Percentiles rank a stretch among this genome's conserved stretches.
Evolutionary conservation across 2,329 filamentous ascomycete species (phyloP).

Genomic region (Beauveria sp.): DNA sequence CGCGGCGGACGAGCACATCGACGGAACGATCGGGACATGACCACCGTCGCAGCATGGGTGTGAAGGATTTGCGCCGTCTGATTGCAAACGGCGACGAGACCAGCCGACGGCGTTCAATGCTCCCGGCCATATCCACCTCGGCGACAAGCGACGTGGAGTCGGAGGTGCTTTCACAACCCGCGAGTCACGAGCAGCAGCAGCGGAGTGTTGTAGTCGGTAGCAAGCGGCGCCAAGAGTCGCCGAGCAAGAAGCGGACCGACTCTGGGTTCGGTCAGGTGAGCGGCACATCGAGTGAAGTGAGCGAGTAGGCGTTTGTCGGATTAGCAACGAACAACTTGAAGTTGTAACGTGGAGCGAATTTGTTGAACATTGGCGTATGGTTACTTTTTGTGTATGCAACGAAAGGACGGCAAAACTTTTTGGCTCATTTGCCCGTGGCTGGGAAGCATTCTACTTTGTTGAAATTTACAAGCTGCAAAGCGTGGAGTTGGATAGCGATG

Average conservation of each 20-base stretch:
- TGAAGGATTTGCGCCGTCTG: constrained; percentile 21
- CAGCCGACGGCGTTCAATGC: constrained; percentile 24
- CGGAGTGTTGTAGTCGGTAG: not conserved
- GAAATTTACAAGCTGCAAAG: constrained; percentile 3
- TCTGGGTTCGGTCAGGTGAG: constrained; percentile 27
- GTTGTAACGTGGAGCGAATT: not conserved
- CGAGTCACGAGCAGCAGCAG: constrained; percentile 12
- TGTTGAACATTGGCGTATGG: not conserved
- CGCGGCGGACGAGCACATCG: constrained; percentile 18
- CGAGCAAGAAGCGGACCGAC: constrained; percentile 25
- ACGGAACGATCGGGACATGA: constrained; percentile 26
- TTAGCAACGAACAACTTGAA: not conserved
- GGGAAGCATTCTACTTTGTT: not conserved
- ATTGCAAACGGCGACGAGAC: constrained; percentile 18
- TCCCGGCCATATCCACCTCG: constrained; percentile 16
- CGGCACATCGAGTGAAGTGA: constrained; percentile 18
- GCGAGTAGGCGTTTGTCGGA: constrained; percentile 2
- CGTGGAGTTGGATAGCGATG: constrained; percentile 8
- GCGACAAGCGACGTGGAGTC: constrained; percentile 17
- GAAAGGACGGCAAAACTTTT: not conserved
- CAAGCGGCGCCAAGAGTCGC: constrained; percentile 13
- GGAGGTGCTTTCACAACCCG: constrained; percentile 15
- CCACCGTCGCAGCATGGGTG: constrained; percentile 24
- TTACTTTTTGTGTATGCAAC: not conserved
- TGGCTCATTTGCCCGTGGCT: not conserved